Conservation (phyloP, 176 grass and related monocot genomes). For the Triticum monococcum region DNA sequence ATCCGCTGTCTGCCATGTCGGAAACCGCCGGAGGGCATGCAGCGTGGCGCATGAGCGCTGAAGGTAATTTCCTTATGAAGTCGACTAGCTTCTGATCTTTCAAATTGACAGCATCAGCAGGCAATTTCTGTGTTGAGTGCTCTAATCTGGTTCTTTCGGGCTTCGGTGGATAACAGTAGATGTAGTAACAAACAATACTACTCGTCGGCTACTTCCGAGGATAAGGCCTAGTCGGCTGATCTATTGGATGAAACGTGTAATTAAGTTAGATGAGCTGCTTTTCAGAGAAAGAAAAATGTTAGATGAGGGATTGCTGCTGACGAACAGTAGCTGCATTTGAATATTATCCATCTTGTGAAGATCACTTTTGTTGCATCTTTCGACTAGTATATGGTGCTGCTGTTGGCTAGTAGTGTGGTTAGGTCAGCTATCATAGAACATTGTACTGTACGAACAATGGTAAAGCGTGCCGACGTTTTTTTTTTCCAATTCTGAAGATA, state of each 20-base stretch:
- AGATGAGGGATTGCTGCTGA: background rate
- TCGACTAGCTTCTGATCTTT: background rate
- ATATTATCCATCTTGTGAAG: background rate
- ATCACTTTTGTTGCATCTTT: constrained; percentile 18
- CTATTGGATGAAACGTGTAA: background rate
- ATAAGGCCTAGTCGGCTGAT: background rate
- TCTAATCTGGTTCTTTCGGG: background rate
- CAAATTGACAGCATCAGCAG: background rate
- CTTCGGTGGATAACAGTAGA: background rate
- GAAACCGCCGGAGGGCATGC: too few relatives aligned
- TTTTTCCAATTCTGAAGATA: background rate
- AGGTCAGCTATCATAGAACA: constrained; percentile 30
- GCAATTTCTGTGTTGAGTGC: background rate
- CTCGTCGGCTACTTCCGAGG: background rate
- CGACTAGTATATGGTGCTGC: background rate
- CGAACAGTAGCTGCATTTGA: background rate
- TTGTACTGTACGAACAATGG: constrained; percentile 26
- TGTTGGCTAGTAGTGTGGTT: constrained; percentile 27
- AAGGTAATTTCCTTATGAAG: background rate
- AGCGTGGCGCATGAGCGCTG: too few relatives aligned
- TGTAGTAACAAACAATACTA: background rate
- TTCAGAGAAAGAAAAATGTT: too few relatives aligned
- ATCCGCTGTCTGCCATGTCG: too few relatives aligned
- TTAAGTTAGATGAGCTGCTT: background rate
- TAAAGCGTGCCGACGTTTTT: constrained; percentile 9